Evolutionary conservation across 345 rosid species (phyloP).

Genomic region (Aquilaria yunnanensis): DNA sequence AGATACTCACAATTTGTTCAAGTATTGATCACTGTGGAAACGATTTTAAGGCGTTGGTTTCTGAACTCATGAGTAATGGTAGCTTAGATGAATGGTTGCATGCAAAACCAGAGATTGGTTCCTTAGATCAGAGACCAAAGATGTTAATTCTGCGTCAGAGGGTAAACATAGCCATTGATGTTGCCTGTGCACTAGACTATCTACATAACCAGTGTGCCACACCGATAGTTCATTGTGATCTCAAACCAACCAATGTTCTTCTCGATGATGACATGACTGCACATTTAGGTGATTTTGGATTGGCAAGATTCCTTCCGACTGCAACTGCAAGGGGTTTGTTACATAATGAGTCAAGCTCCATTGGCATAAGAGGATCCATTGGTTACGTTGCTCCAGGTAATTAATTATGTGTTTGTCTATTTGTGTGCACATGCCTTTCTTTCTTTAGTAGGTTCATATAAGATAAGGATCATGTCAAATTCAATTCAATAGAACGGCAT

Average conservation of each 20-base stretch:
- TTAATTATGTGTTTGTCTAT: neutral
- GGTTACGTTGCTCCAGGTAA: conserved; percentile 7
- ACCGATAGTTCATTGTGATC: conserved; percentile 18
- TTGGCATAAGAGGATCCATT: neutral
- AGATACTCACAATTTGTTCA: conserved; percentile 25
- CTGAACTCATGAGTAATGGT: neutral
- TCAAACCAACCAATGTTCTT: conserved; percentile 23
- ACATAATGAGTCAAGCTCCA: neutral
- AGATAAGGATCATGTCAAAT: no score
- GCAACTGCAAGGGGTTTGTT: neutral
- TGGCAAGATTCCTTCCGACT: conserved; percentile 4
- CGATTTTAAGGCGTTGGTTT: neutral
- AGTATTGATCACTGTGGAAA: conserved; percentile 6
- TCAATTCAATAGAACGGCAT: no score
- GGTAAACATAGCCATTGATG: conserved; percentile 14
- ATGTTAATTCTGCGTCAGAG: conserved; percentile 12
- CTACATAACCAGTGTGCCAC: conserved; percentile 12
- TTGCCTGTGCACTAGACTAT: conserved; percentile 14
- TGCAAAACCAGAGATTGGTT: neutral
- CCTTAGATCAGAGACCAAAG: conserved; percentile 3
- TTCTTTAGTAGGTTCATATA: neutral
- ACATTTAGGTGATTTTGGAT: conserved; percentile 18
- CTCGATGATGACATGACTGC: conserved; percentile 17
- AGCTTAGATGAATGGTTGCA: neutral
- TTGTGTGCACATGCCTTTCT: neutral